Evolutionary conservation across 2,329 filamentous ascomycete genomes (phyloP), one percentile per base, ranked within the genome.

Genomic region (Colletotrichum theobromicola): DNA sequence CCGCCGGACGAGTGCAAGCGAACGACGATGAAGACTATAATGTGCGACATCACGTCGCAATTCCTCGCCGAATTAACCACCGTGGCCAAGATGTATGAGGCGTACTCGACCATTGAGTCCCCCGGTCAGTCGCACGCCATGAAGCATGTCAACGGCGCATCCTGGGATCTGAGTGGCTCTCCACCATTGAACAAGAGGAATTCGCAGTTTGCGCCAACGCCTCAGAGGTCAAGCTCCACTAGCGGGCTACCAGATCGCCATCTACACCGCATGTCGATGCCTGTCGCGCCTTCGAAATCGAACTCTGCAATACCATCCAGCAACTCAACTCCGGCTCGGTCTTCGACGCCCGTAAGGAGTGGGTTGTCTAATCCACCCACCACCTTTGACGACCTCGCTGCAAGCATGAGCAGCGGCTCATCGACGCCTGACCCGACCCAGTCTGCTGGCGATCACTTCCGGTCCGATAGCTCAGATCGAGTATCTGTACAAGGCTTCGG

Each of bases 261-360:
- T 64, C 87, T 92, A 58, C 87, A 90, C 73, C 93, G 95, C 76
- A 95, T 96, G 93, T 96, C 95, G 2, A 94, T 96, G 93, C 95
- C 93, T 81, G 92, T 94, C 16, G 89, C 90, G 24, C 87, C 90
- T 78, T 84, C 90, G 81, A 83, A 88, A 80, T 42, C 60, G 18
- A 80, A 83, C 67, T 77, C 86, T 72, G 84, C 82, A 7, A 85
- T 87, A 58, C 85, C 83, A 3, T 87, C 87, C 0, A 85, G 80
- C 75, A 86, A 81, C 65, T 86, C 89, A 5, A 87, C 86, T 0
- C 87, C 89, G 3, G 84, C 82, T 1, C 83, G 89, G 12, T 88
- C 90, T 2, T 88, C 89, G 1, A 90, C 89, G 0, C 88, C 89
- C 0, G 84, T 86, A 62, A 87, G 86, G 46, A 88, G 87, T 66